These are phyloP conservation scores for Aureobasidium sp. DNA, from an alignment of 2,329 filamentous ascomycete species.

Conservation along the genomic window DNA sequence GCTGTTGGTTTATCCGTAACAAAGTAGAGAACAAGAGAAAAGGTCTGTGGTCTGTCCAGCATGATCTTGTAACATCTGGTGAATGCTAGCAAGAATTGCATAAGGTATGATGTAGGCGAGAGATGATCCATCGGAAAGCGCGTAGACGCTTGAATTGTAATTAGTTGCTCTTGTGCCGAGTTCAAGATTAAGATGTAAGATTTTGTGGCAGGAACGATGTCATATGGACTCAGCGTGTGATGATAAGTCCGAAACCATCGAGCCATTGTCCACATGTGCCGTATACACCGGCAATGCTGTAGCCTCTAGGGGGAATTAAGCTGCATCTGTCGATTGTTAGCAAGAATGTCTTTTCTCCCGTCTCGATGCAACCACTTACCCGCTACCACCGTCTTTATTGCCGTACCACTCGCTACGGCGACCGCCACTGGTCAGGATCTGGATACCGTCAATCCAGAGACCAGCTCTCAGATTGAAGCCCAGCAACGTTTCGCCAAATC, in stretches of 20 bases:
- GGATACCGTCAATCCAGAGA: constrained; percentile 78
- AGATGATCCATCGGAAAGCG: no score
- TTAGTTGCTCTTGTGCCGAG: background rate
- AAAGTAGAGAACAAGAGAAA: background rate
- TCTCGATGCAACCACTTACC: constrained; percentile 52
- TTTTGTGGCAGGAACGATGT: background rate
- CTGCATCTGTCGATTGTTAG: constrained; percentile 56
- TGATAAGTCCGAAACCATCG: constrained; percentile 78
- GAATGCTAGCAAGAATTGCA: background rate
- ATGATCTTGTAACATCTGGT: background rate
- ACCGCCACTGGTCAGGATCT: constrained; percentile 84
- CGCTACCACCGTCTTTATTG: constrained; percentile 69
- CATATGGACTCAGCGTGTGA: constrained; percentile 49
- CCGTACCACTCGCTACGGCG: constrained; percentile 80
- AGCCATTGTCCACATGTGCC: constrained; percentile 77
- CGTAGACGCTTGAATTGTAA: no score
- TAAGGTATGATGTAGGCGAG: background rate
- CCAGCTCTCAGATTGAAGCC: constrained; percentile 80
- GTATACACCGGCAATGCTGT: constrained; percentile 78
- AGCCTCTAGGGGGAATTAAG: constrained; percentile 81
- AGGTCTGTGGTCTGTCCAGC: background rate
- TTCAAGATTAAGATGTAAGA: background rate
- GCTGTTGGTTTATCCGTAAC: background rate
- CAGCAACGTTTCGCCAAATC: constrained; percentile 76
- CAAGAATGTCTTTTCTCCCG: background rate